These are phyloP conservation scores for Phoma herbarum DNA, from an alignment of 2,329 filamentous ascomycete genomes.

Conservation along the genomic window DNA sequence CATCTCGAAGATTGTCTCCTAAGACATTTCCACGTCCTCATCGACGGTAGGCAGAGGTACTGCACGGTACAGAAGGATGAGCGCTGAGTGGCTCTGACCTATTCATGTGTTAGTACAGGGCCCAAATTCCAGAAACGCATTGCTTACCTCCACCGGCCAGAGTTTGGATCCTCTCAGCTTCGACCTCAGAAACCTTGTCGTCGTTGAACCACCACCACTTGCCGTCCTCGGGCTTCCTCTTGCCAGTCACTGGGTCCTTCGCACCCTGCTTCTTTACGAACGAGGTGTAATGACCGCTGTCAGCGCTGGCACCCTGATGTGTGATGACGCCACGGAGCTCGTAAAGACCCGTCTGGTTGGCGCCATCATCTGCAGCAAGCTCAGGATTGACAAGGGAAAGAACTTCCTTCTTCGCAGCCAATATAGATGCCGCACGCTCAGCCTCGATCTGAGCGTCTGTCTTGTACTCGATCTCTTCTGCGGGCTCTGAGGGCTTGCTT, in stretches of 20 bases:
- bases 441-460: slow-evolving; percentile 92
- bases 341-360: slow-evolving; percentile 94
- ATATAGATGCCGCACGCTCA: slow-evolving; percentile 78
- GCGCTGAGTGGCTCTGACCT: slow-evolving; percentile 80
- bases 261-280: slow-evolving; percentile 91
- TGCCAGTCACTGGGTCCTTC: slow-evolving; percentile 77
- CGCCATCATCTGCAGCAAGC: slow-evolving; percentile 77
- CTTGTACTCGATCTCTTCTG: slow-evolving; percentile 80
- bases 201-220: slow-evolving; percentile 99
- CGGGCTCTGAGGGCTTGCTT: slow-evolving; percentile 62
- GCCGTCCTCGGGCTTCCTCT: slow-evolving; percentile 81
- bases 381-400: slow-evolving; percentile 78
- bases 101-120: slow-evolving; percentile 26
- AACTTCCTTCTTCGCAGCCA: slow-evolving; percentile 87
- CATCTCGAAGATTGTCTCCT: slow-evolving; percentile 1
- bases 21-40: slow-evolving; percentile 53
- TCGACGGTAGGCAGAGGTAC: slow-evolving; percentile 71
- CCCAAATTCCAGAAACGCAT: slow-evolving; percentile 6
- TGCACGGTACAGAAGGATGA: slow-evolving; percentile 81
- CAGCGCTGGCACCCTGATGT: slow-evolving; percentile 94
- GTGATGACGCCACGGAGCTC: slow-evolving; percentile 94
- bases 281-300: slow-evolving; percentile 97
- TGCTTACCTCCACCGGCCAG: slow-evolving; percentile 82
- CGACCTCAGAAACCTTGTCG: slow-evolving; percentile 93
- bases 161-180: slow-evolving; percentile 87